These are phyloP conservation scores for Astragalus glycyphyllos DNA, from an alignment of 306 rosid genomes.

Conservation along the genomic window DNA sequence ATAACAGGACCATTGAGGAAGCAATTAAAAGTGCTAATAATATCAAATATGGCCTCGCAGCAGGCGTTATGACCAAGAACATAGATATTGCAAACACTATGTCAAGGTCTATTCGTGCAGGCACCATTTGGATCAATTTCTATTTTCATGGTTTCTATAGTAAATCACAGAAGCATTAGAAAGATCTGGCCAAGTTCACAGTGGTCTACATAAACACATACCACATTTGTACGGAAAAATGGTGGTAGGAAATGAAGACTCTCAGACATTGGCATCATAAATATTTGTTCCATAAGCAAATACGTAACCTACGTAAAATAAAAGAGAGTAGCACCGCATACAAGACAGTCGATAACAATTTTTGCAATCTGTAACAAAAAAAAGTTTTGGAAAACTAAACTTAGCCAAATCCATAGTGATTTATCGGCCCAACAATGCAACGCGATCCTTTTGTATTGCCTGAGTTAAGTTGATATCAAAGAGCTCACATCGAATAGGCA, in stretches of 20 bases:
- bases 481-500: constrained; percentile 96
- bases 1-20: constrained; percentile 72
- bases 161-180: not conserved
- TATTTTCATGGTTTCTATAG: constrained; percentile 36
- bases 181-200: not conserved
- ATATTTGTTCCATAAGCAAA: not conserved
- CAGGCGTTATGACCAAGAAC: constrained; percentile 75
- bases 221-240: not conserved
- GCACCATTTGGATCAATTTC: constrained; percentile 75
- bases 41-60: constrained; percentile 76
- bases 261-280: constrained; percentile 7
- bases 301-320: constrained; percentile 14
- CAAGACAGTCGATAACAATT: constrained; percentile 20
- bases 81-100: constrained; percentile 70
- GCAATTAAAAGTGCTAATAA: constrained; percentile 73
- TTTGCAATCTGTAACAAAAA: not conserved
- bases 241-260: not conserved
- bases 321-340: constrained; percentile 10
- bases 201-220: constrained; percentile 1
- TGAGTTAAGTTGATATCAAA: constrained; percentile 77
- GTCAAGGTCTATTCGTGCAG: constrained; percentile 77
- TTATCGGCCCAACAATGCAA: constrained; percentile 76
- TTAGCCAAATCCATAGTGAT: not conserved
- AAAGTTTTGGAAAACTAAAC: not conserved
- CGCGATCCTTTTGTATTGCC: constrained; percentile 89